Conservation (phyloP, 2,329 filamentous ascomycete species). For the Sclerotinia nivalis region DNA sequence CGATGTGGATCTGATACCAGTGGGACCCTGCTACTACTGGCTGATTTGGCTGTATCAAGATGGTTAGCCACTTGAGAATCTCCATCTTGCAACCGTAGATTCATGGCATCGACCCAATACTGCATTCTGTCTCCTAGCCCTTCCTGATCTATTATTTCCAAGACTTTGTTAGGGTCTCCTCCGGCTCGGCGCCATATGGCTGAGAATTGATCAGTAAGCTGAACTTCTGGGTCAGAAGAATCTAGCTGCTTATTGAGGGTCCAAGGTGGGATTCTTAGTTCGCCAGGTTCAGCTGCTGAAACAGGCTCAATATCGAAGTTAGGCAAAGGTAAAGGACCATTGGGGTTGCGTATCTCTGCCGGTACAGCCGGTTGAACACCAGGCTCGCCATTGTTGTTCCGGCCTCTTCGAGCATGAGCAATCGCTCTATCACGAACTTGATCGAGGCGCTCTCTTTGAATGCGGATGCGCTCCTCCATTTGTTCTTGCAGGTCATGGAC, state of each 20-base stretch:
- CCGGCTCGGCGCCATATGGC: constrained; percentile 60
- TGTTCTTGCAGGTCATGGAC: constrained; percentile 21
- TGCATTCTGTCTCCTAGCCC: constrained; percentile 58
- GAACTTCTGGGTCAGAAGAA: constrained; percentile 32
- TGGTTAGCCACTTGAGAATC: not conserved
- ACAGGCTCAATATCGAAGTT: not conserved
- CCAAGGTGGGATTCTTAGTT: not conserved
- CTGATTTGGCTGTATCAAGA: not conserved
- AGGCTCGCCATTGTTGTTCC: not conserved
- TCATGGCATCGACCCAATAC: constrained; percentile 55
- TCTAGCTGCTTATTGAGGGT: constrained; percentile 25
- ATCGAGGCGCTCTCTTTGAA: constrained; percentile 26
- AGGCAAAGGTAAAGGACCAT: not conserved
- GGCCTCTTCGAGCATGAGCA: constrained; percentile 23
- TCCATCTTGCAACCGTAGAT: not conserved
- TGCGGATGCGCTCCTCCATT: constrained; percentile 14
- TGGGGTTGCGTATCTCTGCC: not conserved
- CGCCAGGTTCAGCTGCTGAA: not conserved
- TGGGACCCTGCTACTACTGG: not conserved
- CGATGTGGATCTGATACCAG: not conserved
- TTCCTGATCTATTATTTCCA: constrained; percentile 62
- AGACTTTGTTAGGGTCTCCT: constrained; percentile 59
- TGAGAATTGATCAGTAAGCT: constrained; percentile 47
- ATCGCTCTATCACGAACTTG: constrained; percentile 7
- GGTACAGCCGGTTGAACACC: not conserved